phyloP scores from a whole-genome alignment of 805 yeast species.

The Candida chilensis region DNA sequence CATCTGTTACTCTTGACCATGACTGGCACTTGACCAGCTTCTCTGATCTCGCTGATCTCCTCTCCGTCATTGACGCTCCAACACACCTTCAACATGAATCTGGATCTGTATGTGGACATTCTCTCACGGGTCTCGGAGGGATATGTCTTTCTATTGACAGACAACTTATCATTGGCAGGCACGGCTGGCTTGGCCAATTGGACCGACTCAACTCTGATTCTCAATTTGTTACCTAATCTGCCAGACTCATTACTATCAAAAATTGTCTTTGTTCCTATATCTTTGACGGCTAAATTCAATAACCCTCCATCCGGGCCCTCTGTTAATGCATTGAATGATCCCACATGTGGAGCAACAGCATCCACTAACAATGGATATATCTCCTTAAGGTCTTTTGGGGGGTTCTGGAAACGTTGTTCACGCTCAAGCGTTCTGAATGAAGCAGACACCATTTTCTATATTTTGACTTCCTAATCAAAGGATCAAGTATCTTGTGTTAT shows the following conservation, averaged over 20 bases:
- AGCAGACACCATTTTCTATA: too few relatives aligned
- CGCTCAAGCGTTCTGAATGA: constrained; percentile 79
- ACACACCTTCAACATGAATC: constrained; percentile 65
- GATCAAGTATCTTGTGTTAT: too few relatives aligned
- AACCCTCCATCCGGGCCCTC: constrained; percentile 84
- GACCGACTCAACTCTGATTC: constrained; percentile 81
- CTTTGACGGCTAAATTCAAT: constrained; percentile 75
- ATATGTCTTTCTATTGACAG: constrained; percentile 67
- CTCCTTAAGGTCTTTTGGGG: constrained; percentile 80
- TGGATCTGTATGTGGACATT: constrained; percentile 72
- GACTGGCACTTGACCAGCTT: constrained; percentile 84
- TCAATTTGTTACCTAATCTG: constrained; percentile 77
- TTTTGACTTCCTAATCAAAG: too few relatives aligned
- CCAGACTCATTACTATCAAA: constrained; percentile 70
- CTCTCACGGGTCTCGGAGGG: constrained; percentile 88
- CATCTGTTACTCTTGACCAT: constrained; percentile 91
- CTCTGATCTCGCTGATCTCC: constrained; percentile 72
- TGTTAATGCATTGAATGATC: constrained; percentile 91
- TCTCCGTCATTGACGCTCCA: constrained; percentile 90
- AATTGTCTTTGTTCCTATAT: constrained; percentile 78
- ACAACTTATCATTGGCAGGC: constrained; percentile 58
- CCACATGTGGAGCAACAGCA: constrained; percentile 92
- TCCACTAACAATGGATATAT: constrained; percentile 77
- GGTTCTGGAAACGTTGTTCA: constrained; percentile 76
- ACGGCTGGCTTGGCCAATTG: constrained; percentile 81